Conservation (phyloP, 495 filamentous ascomycete genomes). For the Neurospora sp. region DNA sequence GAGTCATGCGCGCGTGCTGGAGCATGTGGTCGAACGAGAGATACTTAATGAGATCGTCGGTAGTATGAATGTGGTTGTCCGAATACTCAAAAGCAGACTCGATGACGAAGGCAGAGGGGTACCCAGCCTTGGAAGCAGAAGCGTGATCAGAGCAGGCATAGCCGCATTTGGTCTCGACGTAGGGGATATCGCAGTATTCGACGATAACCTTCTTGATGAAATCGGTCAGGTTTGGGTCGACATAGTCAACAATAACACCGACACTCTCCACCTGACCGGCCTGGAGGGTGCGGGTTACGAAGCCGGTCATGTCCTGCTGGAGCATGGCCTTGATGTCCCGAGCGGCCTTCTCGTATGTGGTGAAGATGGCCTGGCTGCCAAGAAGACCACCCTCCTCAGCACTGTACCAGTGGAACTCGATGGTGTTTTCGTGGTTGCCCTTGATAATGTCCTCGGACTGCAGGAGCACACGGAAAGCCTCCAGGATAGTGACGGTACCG, state of each 20-base stretch:
- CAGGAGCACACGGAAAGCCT: constrained; percentile 50
- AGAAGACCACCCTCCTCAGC: constrained; percentile 93
- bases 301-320: constrained; percentile 99
- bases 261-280: constrained; percentile 78
- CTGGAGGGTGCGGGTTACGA: constrained; percentile 68
- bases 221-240: constrained; percentile 67
- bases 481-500: constrained; percentile 51
- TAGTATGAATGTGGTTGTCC: constrained; percentile 83
- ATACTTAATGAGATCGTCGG: constrained; percentile 78
- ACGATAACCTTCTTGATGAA: constrained; percentile 89
- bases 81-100: constrained; percentile 79
- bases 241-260: constrained; percentile 89
- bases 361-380: constrained; percentile 83
- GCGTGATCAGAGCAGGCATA: constrained; percentile 98
- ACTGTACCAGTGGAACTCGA: constrained; percentile 98
- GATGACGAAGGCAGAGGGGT: constrained; percentile 91
- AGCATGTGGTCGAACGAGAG: constrained; percentile 96
- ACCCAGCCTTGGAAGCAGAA: constrained; percentile 90
- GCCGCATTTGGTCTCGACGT: constrained; percentile 84
- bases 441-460: constrained; percentile 35
- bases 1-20: constrained; percentile 86
- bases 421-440: constrained; percentile 62
- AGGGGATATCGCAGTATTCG: constrained; percentile 87
- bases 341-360: constrained; percentile 65
- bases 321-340: constrained; percentile 91